These are phyloP conservation scores for Pseudozyma sp. DNA, from an alignment of 1,284 basidiomycete species.

Conservation along the genomic window DNA sequence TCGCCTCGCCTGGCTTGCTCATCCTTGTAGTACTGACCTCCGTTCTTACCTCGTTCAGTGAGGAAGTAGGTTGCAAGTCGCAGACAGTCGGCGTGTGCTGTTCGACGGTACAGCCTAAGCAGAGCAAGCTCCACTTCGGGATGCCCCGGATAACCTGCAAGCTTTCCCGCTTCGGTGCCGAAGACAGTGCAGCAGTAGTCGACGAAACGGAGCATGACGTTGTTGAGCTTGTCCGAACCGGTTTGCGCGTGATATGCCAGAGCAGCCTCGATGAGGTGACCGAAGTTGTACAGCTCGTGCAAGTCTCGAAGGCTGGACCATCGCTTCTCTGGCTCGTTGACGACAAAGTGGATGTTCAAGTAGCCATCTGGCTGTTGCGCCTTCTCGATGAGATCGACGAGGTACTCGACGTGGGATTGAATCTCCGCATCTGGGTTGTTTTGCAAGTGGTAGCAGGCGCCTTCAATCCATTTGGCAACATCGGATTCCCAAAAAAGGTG, in stretches of 20 bases:
- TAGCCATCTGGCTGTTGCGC: conserved; percentile 37
- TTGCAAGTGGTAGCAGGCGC: conserved; percentile 25
- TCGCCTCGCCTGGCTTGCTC: conserved; percentile 31
- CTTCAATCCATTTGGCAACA: conserved; percentile 33
- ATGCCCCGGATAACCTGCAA: conserved; percentile 33
- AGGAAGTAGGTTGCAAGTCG: conserved; percentile 31
- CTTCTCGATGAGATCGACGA: conserved; percentile 22
- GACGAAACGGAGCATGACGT: conserved; percentile 42
- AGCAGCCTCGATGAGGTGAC: conserved; percentile 35
- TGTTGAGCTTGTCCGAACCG: conserved; percentile 15
- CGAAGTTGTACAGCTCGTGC: conserved; percentile 42
- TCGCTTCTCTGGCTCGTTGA: conserved; percentile 28
- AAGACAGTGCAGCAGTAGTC: conserved; percentile 31
- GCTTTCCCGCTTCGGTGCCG: conserved; percentile 17
- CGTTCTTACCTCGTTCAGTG: conserved; percentile 27
- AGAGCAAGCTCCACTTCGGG: conserved; percentile 35
- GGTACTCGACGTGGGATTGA: conserved; percentile 20
- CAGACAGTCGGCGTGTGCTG: conserved; percentile 8
- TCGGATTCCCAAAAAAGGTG: conserved; percentile 42
- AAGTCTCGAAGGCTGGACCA: conserved; percentile 33
- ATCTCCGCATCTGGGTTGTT: conserved; percentile 10
- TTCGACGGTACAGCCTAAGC: conserved; percentile 23
- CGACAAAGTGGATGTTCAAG: conserved; percentile 41
- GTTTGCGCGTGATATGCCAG: conserved; percentile 25
- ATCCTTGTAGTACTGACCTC: conserved; percentile 29